Base-by-base conservation (phyloP, 2,329 filamentous ascomycete species). In the Phyllachora maydis region DNA sequence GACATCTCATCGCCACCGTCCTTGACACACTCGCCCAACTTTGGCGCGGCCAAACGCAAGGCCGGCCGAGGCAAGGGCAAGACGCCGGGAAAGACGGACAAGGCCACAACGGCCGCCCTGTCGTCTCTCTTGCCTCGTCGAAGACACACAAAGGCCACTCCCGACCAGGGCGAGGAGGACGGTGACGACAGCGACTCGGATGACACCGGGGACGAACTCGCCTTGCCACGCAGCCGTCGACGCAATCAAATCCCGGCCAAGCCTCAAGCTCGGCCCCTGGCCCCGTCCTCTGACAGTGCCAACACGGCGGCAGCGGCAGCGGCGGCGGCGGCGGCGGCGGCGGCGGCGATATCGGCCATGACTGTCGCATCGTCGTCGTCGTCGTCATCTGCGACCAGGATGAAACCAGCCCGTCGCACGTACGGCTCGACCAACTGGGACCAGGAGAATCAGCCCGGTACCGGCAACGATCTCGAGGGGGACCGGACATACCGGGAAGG, bases 21-120 rank as follows among this genome's bases (percentile, higher is more conserved):
- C 0, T 49, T 74, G 4, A 74, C 67, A 4, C 66, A 73, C 36
- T 74, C 68, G 1, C 68, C 68, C 16, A 71, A 72, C 34, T 56
- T 51, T 29, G 41, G 34, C 6, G 37, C 43, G 1, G 36, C 39
- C n/a, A n/a, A n/a, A n/a, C n/a, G n/a, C n/a, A n/a, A n/a, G n/a
- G 14, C 21, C 25, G 9, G 35, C 40, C 5, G 40, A 39, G 5
- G 36, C 36, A 5, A 41, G 36, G 10, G 26, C 28, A 21, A 31
- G 17, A 22, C 23, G 8, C 23, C 11, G 14, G 19, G 29, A 21
- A 27, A 27, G 31, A 20, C 25, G 23, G 24, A 26, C 27, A 31
- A 33, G 43, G 16, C 40, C 39, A 64, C 58, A 1, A 66, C 64
- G 2, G 60, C 60, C 0, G 58, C 62, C 8, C 45, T 69, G 6